Conservation (phyloP, 2,329 filamentous ascomycete genomes). For the Cercospora canescens region DNA sequence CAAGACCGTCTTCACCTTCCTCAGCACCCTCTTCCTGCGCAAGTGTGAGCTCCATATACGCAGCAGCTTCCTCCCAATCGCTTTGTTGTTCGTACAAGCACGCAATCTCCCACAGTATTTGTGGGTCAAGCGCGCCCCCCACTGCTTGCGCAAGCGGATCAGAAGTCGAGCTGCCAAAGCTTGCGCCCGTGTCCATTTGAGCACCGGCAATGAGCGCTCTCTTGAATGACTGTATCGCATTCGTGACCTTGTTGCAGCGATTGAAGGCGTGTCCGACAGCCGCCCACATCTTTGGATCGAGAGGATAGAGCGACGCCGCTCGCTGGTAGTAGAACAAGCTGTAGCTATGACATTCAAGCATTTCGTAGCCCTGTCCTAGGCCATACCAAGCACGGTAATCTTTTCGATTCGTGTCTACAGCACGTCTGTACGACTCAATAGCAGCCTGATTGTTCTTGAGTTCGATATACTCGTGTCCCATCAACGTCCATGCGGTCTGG, state of each 20-base stretch:
- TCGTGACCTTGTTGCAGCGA: conserved; percentile 81
- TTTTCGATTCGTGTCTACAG: conserved; percentile 91
- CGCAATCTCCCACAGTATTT: conserved; percentile 87
- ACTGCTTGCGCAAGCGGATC: conserved; percentile 49
- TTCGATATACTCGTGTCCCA: conserved; percentile 98
- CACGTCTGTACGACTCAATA: conserved; percentile 93
- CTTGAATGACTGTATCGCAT: conserved; percentile 94
- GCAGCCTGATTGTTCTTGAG: conserved; percentile 98
- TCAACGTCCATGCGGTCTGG: conserved; percentile 93
- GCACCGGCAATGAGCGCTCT: conserved; percentile 85
- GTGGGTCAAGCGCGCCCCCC: conserved; percentile 74
- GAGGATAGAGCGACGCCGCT: conserved; percentile 86
- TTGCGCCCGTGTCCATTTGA: conserved; percentile 68
- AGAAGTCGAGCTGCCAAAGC: conserved; percentile 43
- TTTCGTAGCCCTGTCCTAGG: conserved; percentile 93
- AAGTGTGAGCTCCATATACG: conserved; percentile 94
- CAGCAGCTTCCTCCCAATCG: conserved; percentile 76
- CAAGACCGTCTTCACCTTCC: conserved; percentile 59
- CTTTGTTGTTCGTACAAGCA: conserved; percentile 80
- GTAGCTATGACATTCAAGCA: conserved; percentile 97
- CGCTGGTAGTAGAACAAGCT: conserved; percentile 97
- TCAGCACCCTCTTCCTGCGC: conserved; percentile 80
- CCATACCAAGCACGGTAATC: conserved; percentile 99
- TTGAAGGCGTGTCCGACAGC: conserved; percentile 90
- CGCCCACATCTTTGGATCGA: conserved; percentile 99